Evolutionary conservation across 768 basidiomycete species (phyloP), one percentile per base, ranked within the genome.

Genomic region (Trametes cinnabarina): DNA sequence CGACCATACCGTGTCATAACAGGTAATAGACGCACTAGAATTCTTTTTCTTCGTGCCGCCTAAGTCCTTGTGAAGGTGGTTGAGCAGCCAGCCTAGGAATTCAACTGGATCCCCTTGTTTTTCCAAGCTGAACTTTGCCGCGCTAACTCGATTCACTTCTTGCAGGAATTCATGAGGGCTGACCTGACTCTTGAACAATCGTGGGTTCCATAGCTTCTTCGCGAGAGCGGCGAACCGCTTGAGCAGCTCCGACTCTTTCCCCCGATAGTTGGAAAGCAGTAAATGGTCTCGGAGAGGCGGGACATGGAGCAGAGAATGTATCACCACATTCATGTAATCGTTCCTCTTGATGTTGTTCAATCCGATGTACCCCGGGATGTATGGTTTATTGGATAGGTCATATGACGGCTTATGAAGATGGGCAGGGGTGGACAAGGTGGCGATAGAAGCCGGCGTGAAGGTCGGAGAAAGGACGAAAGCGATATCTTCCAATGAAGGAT

Each of bases 131-230:
- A 95, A 98, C 74, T 92, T 94, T 15, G 92, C 94, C 44, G 76
- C 82, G 67, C 92, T 95, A 47, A 89, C 88, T 62, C 93, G 82
- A 64, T 89, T 88, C 54, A 98, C 95, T 74, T 98, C 97, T 73
- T 99, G 97, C 55, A 99, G 75, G 71, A 98, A 94, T 71, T 99
- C 97, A 71, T 99, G 97, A n/a, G 97, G 97, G 64, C 88, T 92
- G 65, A 98, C 94, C 80, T 99, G 97, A 59, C 90, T 88, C 73
- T 99, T 99, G 84, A 99, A 99, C 55, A 96, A 75, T 49, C 87
- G 79, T 9, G 95, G 93, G 73, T 97, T 98, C 97, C 97, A 99
- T 37, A 98, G 69, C 73, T 98, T 94, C 72, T 93, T 93, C 2
- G 92, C 87, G 19, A 99, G 81, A 12, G 83, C 79, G 17, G 92